Base-by-base conservation (phyloP, 371 early-diverging fungal species). In the Rhizopus microsporus region DNA sequence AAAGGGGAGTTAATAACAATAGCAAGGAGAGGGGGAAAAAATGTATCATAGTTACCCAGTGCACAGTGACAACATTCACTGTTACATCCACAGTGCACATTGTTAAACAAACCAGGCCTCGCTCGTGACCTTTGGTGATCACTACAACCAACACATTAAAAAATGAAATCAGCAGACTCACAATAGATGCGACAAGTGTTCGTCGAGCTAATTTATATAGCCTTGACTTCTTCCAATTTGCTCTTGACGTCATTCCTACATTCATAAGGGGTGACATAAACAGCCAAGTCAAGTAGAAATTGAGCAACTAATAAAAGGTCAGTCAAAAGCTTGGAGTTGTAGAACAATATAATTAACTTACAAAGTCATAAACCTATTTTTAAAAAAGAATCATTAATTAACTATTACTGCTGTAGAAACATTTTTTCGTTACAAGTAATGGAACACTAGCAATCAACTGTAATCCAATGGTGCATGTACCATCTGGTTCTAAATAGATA, bases 31-130 rank as follows among this genome's bases (percentile, higher is more conserved):
- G 33, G 33, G 65, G 33, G 12, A 63, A 40, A 2, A 34, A 10
- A 12, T 23, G 32, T 9, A n/a, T 35, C n/a, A 30, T 44, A 4
- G 2, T 59, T 75, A 81, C 83, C 83, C 83, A 83, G 53, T 84
- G 84, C 30, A 84, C 77, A 31, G 80, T 72, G 29, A 82, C 70
- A 32, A 82, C 81, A 37, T 84, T 84, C 72, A 74, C 72, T 3
- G 84, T 84, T 32, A 84, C 82, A 65, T 84, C 82, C 0, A 78
- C 56, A 3, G 80, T 82, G 47, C 84, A 84, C 49, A 71, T 69
- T 0, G 78, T 78, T 6, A 84, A 48, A 35, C 84, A 84, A 15
- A 80, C 56, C 9, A 82, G 31, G 2, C 81, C 84, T 30, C 84
- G 68, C 48, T 82, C 69, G 29, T 75, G 68, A 5, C 84, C 82